A percentile compares a stretch with the other conserved stretches of the same genome.
Evolutionary conservation across 495 filamentous ascomycete genomes (phyloP).

Genomic region (Penicillium arizonense): DNA sequence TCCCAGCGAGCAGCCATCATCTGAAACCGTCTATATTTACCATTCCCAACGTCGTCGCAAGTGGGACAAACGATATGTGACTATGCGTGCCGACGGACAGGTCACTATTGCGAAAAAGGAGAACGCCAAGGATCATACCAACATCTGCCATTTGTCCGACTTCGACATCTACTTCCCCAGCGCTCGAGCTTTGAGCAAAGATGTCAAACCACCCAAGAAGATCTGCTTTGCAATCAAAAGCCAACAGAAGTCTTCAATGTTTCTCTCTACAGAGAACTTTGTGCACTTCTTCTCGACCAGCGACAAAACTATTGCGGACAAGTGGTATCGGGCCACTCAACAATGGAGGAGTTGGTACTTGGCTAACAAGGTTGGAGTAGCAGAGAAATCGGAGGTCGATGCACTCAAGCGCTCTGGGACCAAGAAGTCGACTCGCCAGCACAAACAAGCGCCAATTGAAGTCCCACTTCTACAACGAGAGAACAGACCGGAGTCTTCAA

Average conservation of each 20-base stretch:
- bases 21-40: slow-evolving; percentile 67
- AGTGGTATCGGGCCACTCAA: slow-evolving; percentile 70
- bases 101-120: slow-evolving; percentile 71
- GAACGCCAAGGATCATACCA: slow-evolving; percentile 52
- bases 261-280: slow-evolving; percentile 77
- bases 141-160: slow-evolving; percentile 85
- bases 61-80: slow-evolving; percentile 87
- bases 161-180: slow-evolving; percentile 87
- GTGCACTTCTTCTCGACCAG: slow-evolving; percentile 89
- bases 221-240: slow-evolving; percentile 88
- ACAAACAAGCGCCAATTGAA: slow-evolving; percentile 1
- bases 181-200: slow-evolving; percentile 58
- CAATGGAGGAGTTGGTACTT: slow-evolving; percentile 89
- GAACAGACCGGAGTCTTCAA: slow-evolving; percentile 51
- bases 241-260: slow-evolving; percentile 86
- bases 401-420: slow-evolving; percentile 15
- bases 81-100: slow-evolving; percentile 71
- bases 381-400: slow-evolving; percentile 31
- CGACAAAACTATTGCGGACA: slow-evolving; percentile 59
- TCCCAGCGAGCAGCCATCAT: slow-evolving; percentile 56
- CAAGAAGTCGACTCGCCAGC: slow-evolving; percentile 39
- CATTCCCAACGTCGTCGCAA: slow-evolving; percentile 76
- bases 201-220: slow-evolving; percentile 71
- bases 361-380: slow-evolving; percentile 60
- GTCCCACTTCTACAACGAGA: slow-evolving; percentile 3